These are phyloP conservation scores for Candida cerambycidarum DNA, from an alignment of 805 yeast genomes.

Conservation along the genomic window DNA sequence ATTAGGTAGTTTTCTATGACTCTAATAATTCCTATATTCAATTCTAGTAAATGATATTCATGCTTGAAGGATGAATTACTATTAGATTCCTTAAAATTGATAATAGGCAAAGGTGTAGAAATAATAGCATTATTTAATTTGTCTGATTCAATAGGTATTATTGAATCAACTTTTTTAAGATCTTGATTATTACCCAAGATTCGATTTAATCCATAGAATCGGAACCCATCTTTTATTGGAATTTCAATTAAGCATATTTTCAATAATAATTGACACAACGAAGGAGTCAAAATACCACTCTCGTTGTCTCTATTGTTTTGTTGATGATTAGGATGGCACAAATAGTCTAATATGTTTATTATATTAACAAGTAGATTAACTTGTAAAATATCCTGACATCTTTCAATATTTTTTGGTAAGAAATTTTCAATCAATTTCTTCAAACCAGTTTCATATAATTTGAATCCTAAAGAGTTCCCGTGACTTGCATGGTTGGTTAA, in stretches of 20 bases:
- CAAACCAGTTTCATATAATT: constrained; percentile 8
- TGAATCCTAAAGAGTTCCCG: constrained; percentile 1
- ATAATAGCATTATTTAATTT: constrained; percentile 22
- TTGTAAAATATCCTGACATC: constrained; percentile 38
- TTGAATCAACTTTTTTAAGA: constrained; percentile 38
- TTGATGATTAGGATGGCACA: constrained; percentile 27
- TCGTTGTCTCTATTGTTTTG: constrained; percentile 14
- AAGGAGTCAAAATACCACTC: constrained; percentile 7
- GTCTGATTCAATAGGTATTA: constrained; percentile 36
- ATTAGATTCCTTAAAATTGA: constrained; percentile 4
- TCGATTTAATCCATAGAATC: constrained; percentile 55
- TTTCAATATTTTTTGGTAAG: constrained; percentile 50
- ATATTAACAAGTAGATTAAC: constrained; percentile 50
- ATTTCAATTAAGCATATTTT: constrained; percentile 42
- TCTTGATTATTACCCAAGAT: constrained; percentile 52
- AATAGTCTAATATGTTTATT: constrained; percentile 52
- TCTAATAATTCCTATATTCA: constrained; percentile 47
- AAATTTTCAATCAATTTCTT: constrained; percentile 34
- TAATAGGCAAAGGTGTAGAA: constrained; percentile 29
- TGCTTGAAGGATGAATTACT: constrained; percentile 23
- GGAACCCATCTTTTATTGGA: constrained; percentile 39
- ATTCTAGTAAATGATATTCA: constrained; percentile 41
- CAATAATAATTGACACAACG: constrained; percentile 28
- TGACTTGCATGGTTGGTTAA: neutral
- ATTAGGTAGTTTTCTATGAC: constrained; percentile 48